Conservation (phyloP, 129 eudicot genomes). For the Helichrysum umbraculigerum region DNA sequence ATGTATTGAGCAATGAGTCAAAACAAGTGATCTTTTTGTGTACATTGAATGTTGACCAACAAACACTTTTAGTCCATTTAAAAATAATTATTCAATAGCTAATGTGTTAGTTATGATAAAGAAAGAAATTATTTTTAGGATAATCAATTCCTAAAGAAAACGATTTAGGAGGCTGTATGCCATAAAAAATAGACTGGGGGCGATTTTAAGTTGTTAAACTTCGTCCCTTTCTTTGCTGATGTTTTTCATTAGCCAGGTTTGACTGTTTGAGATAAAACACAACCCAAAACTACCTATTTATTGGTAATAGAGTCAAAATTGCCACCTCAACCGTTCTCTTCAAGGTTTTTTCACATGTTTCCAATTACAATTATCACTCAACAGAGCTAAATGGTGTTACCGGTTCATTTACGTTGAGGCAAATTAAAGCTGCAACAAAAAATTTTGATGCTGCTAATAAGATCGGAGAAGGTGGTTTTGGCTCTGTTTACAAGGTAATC, state of each 20-base stretch:
- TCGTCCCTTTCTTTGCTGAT: not conserved
- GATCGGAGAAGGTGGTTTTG: slow-evolving; percentile 93
- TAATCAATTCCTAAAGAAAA: not conserved
- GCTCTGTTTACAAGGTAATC: slow-evolving; percentile 69
- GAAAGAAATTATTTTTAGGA: not conserved
- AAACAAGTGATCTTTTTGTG: not conserved
- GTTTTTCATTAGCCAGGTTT: not conserved
- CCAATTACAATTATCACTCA: slow-evolving; percentile 4
- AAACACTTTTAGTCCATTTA: not conserved
- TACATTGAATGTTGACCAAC: not conserved
- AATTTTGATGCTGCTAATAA: slow-evolving; percentile 63
- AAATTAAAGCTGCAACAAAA: slow-evolving; percentile 68
- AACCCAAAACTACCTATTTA: not conserved
- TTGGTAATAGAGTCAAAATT: not conserved
- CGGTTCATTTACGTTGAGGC: slow-evolving; percentile 61
- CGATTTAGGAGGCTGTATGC: not conserved
- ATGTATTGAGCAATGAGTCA: not conserved
- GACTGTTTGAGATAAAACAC: not conserved
- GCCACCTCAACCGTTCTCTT: not conserved
- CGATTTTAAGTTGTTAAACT: not conserved
- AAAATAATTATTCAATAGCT: not conserved
- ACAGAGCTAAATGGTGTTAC: slow-evolving; percentile 57
- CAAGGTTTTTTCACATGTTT: slow-evolving; percentile 9
- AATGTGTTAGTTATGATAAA: not conserved
- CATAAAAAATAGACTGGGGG: slow-evolving; percentile 6